Percentiles rank a stretch among this genome's conserved stretches.
phyloP scores from a whole-genome alignment of 2,329 filamentous ascomycete genomes.

The Penicillium sp. region DNA sequence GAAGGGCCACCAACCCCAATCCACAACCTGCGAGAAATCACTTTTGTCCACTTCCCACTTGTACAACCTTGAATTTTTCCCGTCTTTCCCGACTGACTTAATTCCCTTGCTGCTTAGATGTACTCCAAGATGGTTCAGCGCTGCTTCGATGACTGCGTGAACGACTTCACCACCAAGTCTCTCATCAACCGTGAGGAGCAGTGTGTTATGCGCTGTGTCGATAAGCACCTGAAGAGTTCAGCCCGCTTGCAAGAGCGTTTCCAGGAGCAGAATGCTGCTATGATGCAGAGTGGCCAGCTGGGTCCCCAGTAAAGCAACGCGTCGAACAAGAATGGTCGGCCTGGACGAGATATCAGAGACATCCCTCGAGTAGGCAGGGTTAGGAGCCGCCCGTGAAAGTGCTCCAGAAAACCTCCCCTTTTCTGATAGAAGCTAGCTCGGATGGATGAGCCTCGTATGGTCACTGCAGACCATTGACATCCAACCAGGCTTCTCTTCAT shows the following conservation, averaged over 20 bases:
- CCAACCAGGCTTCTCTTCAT: slow-evolving; percentile 10
- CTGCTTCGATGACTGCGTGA: slow-evolving; percentile 96
- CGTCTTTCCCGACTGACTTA: neutral
- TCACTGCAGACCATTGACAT: neutral
- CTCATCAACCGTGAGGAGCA: slow-evolving; percentile 83
- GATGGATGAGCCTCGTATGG: slow-evolving; percentile 1
- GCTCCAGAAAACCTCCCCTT: neutral
- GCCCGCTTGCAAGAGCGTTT: slow-evolving; percentile 91
- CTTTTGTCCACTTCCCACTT: neutral
- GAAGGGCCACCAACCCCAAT: neutral
- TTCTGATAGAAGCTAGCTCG: neutral
- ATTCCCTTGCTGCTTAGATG: slow-evolving; percentile 50
- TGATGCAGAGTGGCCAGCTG: slow-evolving; percentile 61
- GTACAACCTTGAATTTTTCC: neutral
- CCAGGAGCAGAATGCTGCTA: slow-evolving; percentile 69
- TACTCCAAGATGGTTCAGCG: slow-evolving; percentile 60
- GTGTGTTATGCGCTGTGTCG: slow-evolving; percentile 91
- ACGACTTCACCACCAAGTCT: slow-evolving; percentile 97
- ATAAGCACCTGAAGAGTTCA: slow-evolving; percentile 91
- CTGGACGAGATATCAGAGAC: neutral
- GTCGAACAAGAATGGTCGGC: neutral
- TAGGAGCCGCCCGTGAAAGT: neutral
- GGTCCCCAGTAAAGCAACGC: slow-evolving; percentile 34
- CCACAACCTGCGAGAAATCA: neutral
- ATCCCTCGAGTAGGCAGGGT: neutral